Conservation (phyloP, 169 alveolate genomes). For the Cryptosporidium viatorum region DNA sequence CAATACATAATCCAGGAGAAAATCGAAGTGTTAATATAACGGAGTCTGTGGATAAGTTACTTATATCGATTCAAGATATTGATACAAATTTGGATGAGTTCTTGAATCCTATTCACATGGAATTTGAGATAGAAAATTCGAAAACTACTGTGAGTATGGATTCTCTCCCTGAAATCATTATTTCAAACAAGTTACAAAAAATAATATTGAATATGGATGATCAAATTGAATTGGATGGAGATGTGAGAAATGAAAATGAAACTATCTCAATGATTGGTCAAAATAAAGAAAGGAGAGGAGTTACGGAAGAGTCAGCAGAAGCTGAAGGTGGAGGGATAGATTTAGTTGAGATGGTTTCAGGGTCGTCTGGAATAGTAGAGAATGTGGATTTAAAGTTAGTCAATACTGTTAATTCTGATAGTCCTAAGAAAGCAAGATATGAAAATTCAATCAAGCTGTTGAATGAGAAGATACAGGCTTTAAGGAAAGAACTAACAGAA, state of each 20-base stretch:
- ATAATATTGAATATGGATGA: not conserved
- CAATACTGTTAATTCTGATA: constrained; percentile 3
- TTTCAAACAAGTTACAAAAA: not conserved
- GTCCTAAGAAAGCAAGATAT: constrained; percentile 41
- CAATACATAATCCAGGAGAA: not conserved
- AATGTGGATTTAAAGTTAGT: not conserved
- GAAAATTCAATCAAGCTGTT: constrained; percentile 9
- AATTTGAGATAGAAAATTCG: not conserved
- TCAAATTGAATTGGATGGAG: constrained; percentile 2
- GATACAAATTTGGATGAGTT: constrained; percentile 42
- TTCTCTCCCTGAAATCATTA: not conserved
- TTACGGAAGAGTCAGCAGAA: not conserved
- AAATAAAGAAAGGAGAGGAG: not conserved
- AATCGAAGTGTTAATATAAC: not conserved
- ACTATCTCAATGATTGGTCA: not conserved
- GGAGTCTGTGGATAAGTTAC: not conserved
- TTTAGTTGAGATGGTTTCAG: not conserved
- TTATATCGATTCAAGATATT: constrained; percentile 17
- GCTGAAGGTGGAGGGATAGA: not conserved
- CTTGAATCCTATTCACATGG: constrained; percentile 29
- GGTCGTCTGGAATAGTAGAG: not conserved
- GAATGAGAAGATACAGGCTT: constrained; percentile 34
- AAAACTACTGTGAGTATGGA: not conserved
- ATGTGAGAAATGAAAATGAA: not conserved
- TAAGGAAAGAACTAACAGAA: constrained; percentile 34